Percentiles rank a stretch among this genome's conserved stretches.
These are phyloP conservation scores for Fusarium pseudograminearum DNA, from an alignment of 2,329 filamentous ascomycete genomes.

Conservation along the genomic window DNA sequence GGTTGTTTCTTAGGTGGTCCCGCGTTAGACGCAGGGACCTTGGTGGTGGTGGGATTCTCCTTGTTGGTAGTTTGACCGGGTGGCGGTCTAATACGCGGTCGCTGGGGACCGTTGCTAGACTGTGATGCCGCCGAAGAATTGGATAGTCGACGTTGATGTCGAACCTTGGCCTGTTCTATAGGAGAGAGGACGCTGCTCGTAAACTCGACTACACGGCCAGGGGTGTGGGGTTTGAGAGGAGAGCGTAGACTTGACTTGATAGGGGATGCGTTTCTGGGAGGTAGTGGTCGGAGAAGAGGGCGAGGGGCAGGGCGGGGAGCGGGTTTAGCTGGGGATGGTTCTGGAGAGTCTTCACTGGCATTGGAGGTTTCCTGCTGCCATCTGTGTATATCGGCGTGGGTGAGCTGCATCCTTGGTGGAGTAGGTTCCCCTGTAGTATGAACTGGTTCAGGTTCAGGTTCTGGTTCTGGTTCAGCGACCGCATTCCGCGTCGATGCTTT, in stretches of 20 bases:
- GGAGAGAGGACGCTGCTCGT: conserved; percentile 64
- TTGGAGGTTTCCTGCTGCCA: conserved; percentile 58
- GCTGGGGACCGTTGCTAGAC: conserved; percentile 25
- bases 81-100: conserved; percentile 17
- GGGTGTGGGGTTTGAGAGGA: conserved; percentile 68
- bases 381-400: conserved; percentile 56
- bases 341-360: conserved; percentile 54
- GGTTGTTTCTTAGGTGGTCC: conserved; percentile 42
- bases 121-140: conserved; percentile 41
- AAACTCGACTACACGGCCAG: conserved; percentile 70
- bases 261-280: conserved; percentile 65
- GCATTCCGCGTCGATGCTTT: conserved; percentile 45
- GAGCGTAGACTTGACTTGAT: conserved; percentile 69
- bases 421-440: conserved; percentile 42
- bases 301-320: conserved; percentile 46
- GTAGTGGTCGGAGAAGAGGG: conserved; percentile 61
- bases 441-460: conserved; percentile 35
- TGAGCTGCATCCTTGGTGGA: conserved; percentile 58
- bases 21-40: conserved; percentile 48
- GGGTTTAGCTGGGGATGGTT: conserved; percentile 25
- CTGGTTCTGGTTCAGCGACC: not conserved
- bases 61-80: conserved; percentile 46
- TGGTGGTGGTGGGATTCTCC: conserved; percentile 50
- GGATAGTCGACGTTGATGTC: conserved; percentile 50
- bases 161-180: conserved; percentile 54